Base-by-base conservation (phyloP, 2,329 filamentous ascomycete species). In the Hypocreales sp. region DNA sequence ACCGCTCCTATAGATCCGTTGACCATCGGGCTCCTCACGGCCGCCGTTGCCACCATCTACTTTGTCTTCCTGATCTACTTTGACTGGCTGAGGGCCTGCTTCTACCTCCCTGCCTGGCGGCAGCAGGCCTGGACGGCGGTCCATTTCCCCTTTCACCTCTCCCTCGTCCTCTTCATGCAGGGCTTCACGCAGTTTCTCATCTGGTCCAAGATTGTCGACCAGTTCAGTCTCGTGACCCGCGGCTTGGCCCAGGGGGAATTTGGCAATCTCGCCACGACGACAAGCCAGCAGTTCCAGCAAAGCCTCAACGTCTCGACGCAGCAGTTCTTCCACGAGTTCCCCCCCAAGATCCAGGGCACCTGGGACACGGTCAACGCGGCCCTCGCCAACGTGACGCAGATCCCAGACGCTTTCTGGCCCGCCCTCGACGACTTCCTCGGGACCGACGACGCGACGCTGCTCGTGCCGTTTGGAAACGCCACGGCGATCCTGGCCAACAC, bases 131-230 rank as follows among this genome's bases (percentile, higher is more conserved):
- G 67, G 67, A 58, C 62, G 0, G 31, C 56, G 3, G 44, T 70
- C 1, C 72, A 77, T 47, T 67, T 75, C 32, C 72, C 72, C 1
- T 68, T 77, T 38, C 71, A 79, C 36, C 57, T 76, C 3, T 53
- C 65, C 5, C 60, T 79, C 18, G 63, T 74, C 10, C 60, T 78
- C 6, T 61, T 75, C n/a, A 63, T 74, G 24, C 71, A 76, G 39
- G 72, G 68, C 10, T 56, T 61, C 21, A 69, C 68, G 6, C 69
- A 76, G 35, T 63, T 75, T 25, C 48, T 62, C 29, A 50, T 58
- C 27, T 61, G 54, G 50, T 48, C 47, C 15, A 59, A 60, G 33
- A 44, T 58, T 12, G 33, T 51, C 11, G 45, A 56, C 15, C 41
- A 44, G 3, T 18, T 49, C 9, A 32, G 35, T 5, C 25, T 37